Evolutionary conservation across 2,329 filamentous ascomycete genomes (phyloP), one percentile per base, ranked within the genome.

Genomic region (Epichloe baconii): DNA sequence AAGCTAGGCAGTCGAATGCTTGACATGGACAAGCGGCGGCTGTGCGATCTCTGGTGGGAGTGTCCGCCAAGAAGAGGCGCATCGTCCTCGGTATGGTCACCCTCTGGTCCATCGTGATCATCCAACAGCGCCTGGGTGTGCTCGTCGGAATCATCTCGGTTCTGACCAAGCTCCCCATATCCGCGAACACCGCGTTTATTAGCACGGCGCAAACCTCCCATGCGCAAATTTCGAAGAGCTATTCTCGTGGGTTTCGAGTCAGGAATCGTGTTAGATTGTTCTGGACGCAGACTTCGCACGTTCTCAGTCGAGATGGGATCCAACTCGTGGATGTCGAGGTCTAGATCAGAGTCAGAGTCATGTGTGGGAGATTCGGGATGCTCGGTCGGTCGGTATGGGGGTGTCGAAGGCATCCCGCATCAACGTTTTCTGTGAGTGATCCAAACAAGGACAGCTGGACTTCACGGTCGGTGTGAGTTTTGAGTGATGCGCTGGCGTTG

Each of bases 321-420:
- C 58, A 93, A 81, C 72, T 91, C 87, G 62, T 88, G 78, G 58
- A 93, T 76, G 60, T 90, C 85, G 61, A 93, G 79, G 64, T 91
- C 85, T 55, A 69, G 67, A 52, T 83, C 71, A 47, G 83, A 87
- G 65, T 90, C 86, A 64, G 83, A 86, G 64, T 89, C 85, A 68
- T 82, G 73, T 61, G 72, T 68, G 54, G 76, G 76, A 54, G 78
- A 80, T 68, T 85, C 80, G 68, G 82, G 82, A 62, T 78, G 77
- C 65, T 83, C 77, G 62, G 78, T 71, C 59, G 71, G 68, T 62
- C 71, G 73, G 64, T 75, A 73, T 36, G 71, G 65, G 51, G 70
- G 70, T 71, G 72, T 68, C 62, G 74, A 66, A 75, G 78, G 75
- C 78, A 82, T 79, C 66, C 75, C 76, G 74, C 66, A 57, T 60